Conservation (phyloP, 2,329 filamentous ascomycete species). For the Epichloe baconii region DNA sequence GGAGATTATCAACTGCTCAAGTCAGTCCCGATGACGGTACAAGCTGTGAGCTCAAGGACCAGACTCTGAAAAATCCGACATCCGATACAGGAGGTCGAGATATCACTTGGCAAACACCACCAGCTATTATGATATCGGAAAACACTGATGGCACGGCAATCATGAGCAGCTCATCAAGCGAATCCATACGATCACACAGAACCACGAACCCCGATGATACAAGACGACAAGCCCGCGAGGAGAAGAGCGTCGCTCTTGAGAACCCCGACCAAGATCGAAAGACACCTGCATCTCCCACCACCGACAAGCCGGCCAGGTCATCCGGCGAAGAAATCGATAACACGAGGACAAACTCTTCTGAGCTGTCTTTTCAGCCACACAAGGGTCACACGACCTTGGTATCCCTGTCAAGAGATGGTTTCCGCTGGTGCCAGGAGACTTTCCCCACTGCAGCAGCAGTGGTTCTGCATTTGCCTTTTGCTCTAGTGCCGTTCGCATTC, state of each 20-base stretch:
- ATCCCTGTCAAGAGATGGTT: slow-evolving; percentile 31
- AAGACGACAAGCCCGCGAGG: not conserved
- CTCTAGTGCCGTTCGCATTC: slow-evolving; percentile 58
- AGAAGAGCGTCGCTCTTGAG: not conserved
- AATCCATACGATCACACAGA: slow-evolving; percentile 1
- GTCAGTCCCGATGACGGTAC: not conserved
- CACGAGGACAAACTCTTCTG: not conserved
- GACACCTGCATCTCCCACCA: not conserved
- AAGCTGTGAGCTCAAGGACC: slow-evolving; percentile 1
- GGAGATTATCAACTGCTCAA: not conserved
- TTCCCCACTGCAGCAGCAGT: slow-evolving; percentile 59
- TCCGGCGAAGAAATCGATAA: not conserved
- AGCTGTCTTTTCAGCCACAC: slow-evolving; percentile 4
- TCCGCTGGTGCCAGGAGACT: slow-evolving; percentile 52
- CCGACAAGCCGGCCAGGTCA: not conserved
- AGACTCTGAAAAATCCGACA: not conserved
- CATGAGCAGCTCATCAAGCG: slow-evolving; percentile 1
- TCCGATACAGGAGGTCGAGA: not conserved
- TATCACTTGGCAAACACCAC: slow-evolving; percentile 1
- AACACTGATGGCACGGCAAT: slow-evolving; percentile 7
- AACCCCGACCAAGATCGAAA: not conserved
- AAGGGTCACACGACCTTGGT: slow-evolving; percentile 32
- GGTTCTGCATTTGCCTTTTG: slow-evolving; percentile 51
- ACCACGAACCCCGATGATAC: not conserved
- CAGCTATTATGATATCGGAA: slow-evolving; percentile 9